Evolutionary conservation across 148 eudicot species (phyloP).

Genomic region (Amaranthus cruentus): DNA sequence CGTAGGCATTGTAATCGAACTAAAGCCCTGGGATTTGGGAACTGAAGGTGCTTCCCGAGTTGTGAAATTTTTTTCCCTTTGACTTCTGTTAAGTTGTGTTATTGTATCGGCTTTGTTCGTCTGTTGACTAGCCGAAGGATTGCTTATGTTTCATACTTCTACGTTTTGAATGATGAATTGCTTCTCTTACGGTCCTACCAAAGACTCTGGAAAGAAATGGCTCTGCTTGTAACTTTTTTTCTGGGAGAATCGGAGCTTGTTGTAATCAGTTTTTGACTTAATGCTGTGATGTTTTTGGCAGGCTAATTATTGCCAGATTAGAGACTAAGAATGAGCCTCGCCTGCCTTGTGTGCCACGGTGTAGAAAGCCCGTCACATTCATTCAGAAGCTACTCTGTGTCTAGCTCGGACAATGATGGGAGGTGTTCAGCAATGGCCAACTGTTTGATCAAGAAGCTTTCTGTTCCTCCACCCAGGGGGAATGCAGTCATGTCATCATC

Average conservation of each 20-base stretch:
- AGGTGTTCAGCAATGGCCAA: constrained; percentile 66
- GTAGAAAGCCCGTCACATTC: constrained; percentile 89
- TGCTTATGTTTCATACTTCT: too few species aligned
- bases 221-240: background rate
- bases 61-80: background rate
- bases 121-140: too few species aligned
- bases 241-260: background rate
- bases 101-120: too few species aligned
- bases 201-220: background rate
- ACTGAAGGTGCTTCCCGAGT: background rate
- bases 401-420: constrained; percentile 86
- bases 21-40: background rate
- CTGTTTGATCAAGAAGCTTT: constrained; percentile 52
- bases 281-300: background rate
- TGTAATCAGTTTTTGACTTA: background rate
- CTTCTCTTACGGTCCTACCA: background rate
- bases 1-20: too few species aligned
- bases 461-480: constrained; percentile 39
- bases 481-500: constrained; percentile 49
- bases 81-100: too few species aligned
- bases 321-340: constrained; percentile 63
- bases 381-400: constrained; percentile 78
- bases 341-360: constrained; percentile 82
- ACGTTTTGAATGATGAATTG: too few species aligned
- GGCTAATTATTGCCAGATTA: constrained; percentile 11